Conservation (phyloP, 805 yeast genomes). For the Groenewaldozyma salmanticensis region DNA sequence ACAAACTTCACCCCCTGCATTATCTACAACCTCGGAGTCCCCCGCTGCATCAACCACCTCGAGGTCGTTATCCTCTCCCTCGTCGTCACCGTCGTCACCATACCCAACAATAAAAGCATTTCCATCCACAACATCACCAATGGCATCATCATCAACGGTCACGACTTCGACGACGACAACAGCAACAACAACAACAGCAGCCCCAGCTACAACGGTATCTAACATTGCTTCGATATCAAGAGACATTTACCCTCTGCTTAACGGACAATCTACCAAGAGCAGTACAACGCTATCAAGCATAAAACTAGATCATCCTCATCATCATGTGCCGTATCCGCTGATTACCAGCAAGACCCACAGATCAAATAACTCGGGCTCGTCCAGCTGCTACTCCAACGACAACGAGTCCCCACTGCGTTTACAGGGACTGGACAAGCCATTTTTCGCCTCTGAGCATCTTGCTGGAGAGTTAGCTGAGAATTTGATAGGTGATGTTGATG, state of each 20-base stretch:
- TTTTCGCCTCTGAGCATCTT: no score
- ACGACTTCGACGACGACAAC: no score
- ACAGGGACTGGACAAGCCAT: no score
- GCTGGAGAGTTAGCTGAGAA: no score
- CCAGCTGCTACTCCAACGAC: background rate
- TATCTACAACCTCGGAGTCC: slow-evolving; percentile 1
- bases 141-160: no score
- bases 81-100: background rate
- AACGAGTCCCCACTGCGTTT: no score
- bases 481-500: no score
- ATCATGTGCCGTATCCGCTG: background rate
- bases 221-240: background rate
- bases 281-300: background rate
- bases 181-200: background rate
- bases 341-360: background rate
- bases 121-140: background rate
- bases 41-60: background rate
- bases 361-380: background rate
- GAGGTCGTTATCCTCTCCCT: background rate
- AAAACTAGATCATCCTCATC: background rate
- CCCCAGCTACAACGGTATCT: background rate
- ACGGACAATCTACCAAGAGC: no score
- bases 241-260: background rate
- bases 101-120: no score
- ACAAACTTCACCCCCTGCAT: no score